Conservation (phyloP, 1,284 basidiomycete species). For the Tilletia caries region DNA sequence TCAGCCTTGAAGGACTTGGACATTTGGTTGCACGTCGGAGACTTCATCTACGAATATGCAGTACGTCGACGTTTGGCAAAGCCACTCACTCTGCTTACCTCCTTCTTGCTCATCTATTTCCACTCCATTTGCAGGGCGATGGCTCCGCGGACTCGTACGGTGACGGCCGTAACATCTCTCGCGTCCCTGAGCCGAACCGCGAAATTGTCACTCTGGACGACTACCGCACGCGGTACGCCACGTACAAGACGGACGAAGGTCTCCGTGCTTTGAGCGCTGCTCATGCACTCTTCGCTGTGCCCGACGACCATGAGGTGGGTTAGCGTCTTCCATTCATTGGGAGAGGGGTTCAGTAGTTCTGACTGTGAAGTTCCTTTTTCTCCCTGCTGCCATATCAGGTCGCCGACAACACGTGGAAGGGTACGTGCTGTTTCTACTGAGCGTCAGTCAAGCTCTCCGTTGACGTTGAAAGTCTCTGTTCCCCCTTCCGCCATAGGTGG, state of each 20-base stretch:
- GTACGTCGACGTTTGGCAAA: slow-evolving; percentile 12
- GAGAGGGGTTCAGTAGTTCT: neutral
- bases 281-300: slow-evolving; percentile 38
- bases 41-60: slow-evolving; percentile 58
- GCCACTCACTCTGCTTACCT: slow-evolving; percentile 9
- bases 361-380: neutral
- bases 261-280: slow-evolving; percentile 23
- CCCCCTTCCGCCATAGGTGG: slow-evolving; percentile 48
- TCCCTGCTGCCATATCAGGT: neutral
- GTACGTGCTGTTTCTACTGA: slow-evolving; percentile 35
- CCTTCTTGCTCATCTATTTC: slow-evolving; percentile 17
- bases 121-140: slow-evolving; percentile 17
- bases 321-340: neutral
- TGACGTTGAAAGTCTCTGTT: too few species aligned
- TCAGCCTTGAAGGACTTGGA: slow-evolving; percentile 58
- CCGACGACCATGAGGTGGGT: slow-evolving; percentile 64
- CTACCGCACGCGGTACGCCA: slow-evolving; percentile 64
- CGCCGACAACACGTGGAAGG: slow-evolving; percentile 65
- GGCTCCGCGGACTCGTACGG: slow-evolving; percentile 44
- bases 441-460: too few species aligned
- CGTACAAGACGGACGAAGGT: slow-evolving; percentile 56
- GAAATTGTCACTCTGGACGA: slow-evolving; percentile 66
- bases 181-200: slow-evolving; percentile 55
- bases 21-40: slow-evolving; percentile 65
- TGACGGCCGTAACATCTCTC: slow-evolving; percentile 49